These are phyloP conservation scores for Echeveria elegans DNA, from an alignment of 164 flowering plant genomes.

Conservation along the genomic window DNA sequence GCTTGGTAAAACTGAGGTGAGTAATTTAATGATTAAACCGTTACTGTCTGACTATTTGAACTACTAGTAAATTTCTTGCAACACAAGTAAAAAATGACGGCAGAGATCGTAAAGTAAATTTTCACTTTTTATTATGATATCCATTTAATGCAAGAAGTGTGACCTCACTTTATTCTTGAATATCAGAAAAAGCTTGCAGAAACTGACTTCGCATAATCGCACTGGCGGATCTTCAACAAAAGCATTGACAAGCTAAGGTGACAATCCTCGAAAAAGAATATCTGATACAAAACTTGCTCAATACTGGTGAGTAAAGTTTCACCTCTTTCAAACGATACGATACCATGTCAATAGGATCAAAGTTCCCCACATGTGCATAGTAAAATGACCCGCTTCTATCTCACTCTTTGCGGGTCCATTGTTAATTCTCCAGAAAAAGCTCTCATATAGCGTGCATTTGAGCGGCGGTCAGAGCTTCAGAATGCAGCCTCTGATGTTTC, in stretches of 20 bases:
- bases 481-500: slow-evolving; percentile 90
- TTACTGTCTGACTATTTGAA: not conserved
- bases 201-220: slow-evolving; percentile 30
- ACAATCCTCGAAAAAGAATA: slow-evolving; percentile 59
- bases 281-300: slow-evolving; percentile 46
- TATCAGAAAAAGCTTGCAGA: slow-evolving; percentile 44
- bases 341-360: not conserved
- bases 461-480: slow-evolving; percentile 81
- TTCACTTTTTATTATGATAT: not conserved
- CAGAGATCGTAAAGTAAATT: no score
- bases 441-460: slow-evolving; percentile 78
- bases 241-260: slow-evolving; percentile 27
- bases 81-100: slow-evolving; percentile 9
- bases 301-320: slow-evolving; percentile 48
- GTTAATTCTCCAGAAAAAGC: slow-evolving; percentile 51
- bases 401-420: not conserved
- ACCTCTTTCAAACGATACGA: no score
- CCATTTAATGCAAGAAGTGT: not conserved
- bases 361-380: not conserved
- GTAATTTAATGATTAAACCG: no score
- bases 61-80: not conserved
- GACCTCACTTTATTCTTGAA: not conserved
- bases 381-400: not conserved
- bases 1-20: slow-evolving; percentile 6
- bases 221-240: slow-evolving; percentile 64